These are phyloP conservation scores for Thymus mandschuricus DNA, from an alignment of 257 asterid genomes.

Conservation along the genomic window DNA sequence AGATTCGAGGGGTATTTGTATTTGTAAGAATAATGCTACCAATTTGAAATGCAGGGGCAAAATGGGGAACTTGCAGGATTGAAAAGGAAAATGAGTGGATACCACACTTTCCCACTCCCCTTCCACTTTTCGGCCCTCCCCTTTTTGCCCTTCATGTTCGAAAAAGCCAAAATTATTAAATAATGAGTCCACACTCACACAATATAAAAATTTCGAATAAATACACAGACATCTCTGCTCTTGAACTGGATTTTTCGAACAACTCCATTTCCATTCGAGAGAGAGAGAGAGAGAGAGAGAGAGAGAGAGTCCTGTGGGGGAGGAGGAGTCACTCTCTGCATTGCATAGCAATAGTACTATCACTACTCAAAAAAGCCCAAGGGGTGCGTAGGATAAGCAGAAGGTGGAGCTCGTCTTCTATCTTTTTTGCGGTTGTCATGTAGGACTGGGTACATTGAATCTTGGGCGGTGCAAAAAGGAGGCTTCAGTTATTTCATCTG, in stretches of 20 bases:
- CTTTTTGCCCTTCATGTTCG: conserved; percentile 45
- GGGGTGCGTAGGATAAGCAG: conserved; percentile 48
- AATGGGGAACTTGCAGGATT: conserved; percentile 22
- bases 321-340: conserved; percentile 34
- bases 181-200: background rate
- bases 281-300: conserved; percentile 17
- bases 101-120: conserved; percentile 33
- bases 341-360: background rate
- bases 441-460: conserved; percentile 26
- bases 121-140: conserved; percentile 33
- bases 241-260: conserved; percentile 45
- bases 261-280: conserved; percentile 22
- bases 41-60: conserved; percentile 38
- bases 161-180: conserved; percentile 17
- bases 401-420: background rate
- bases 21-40: background rate
- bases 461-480: conserved; percentile 28
- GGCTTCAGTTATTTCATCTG: conserved; percentile 11
- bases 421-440: conserved; percentile 18
- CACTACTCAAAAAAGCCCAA: conserved; percentile 23
- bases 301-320: conserved; percentile 1
- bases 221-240: conserved; percentile 37
- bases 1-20: conserved; percentile 26
- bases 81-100: conserved; percentile 25
- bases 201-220: conserved; percentile 30